Evolutionary conservation across 2,329 filamentous ascomycete species (phyloP), one percentile per base, ranked within the genome.

Genomic region (Ciborinia camelliae): DNA sequence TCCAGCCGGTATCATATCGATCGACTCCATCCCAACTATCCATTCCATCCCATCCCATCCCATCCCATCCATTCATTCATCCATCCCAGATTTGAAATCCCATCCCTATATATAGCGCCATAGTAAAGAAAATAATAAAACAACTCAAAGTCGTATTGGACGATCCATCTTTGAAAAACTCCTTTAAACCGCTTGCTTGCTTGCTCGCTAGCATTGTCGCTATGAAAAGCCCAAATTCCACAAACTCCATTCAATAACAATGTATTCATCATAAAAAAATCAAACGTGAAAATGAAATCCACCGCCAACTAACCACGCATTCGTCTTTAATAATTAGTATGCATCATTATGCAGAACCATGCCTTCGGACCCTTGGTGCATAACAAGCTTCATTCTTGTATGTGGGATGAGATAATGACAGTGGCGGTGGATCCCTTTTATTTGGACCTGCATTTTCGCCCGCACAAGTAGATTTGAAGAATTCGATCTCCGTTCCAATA

Each of bases 321-420:
- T 58, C 18, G 20, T 23, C 15, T 58, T 58, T 51, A 30, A 32
- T 60, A 60, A 60, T 50, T 50, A 20, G 41, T 58, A 58, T 55
- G 32, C 32, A 35, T 9, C 32, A 35, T 9, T 35, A 9, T 45
- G 54, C 55, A 58, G 41, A 47, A 47, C 55, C 55, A 58, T 2
- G 28, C 55, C 26, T 58, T 35, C 55, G 45, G 32, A 63, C 60
- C 60, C 60, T 63, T 55, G 51, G 28, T 63, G 60, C 50, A 63
- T 63, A 28, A 58, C 20, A 47, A 58, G 55, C 35, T 58, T 58
- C 39, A 32, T 45, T 45, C 54, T 57, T 28, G 41, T 14, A 57
- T 57, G 54, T 57, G 39, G 18, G 20, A 57, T 57, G 54, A 45
- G 54, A 43, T 57, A 57, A 57, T 26, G 18, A 14, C 8, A 28